Conservation (phyloP, 2,329 filamentous ascomycete genomes). For the Ophiosphaerella narmari region DNA sequence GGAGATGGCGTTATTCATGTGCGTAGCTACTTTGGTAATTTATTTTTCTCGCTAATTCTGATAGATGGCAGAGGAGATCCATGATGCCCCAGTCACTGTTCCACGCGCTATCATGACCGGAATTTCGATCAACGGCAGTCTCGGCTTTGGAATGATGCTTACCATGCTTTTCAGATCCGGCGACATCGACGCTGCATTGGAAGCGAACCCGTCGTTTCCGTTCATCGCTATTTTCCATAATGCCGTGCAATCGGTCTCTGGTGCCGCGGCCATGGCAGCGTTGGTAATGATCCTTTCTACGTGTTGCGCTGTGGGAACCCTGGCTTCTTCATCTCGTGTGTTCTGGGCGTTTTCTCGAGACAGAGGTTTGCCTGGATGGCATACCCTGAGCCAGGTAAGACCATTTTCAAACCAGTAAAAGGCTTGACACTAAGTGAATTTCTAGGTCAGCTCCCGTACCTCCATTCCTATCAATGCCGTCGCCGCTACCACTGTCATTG, state of each 20-base stretch:
- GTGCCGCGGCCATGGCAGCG: conserved; percentile 52
- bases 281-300: conserved; percentile 38
- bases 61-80: conserved; percentile 35
- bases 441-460: conserved; percentile 20
- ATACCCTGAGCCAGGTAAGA: too few species aligned
- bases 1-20: too few species aligned
- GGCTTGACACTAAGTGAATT: too few species aligned
- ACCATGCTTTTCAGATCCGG: conserved; percentile 39
- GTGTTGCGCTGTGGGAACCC: conserved; percentile 39
- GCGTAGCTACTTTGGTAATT: too few species aligned
- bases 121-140: conserved; percentile 44
- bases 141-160: conserved; percentile 42
- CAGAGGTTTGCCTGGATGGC: too few species aligned
- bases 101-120: conserved; percentile 46
- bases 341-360: conserved; percentile 50
- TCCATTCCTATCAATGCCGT: conserved; percentile 43
- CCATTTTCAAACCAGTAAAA: too few species aligned
- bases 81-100: conserved; percentile 31
- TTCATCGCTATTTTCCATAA: conserved; percentile 54
- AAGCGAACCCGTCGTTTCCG: conserved; percentile 44
- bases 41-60: not conserved
- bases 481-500: conserved; percentile 38
- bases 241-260: conserved; percentile 29
- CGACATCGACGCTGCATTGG: conserved; percentile 36
- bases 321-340: conserved; percentile 45